Conservation (phyloP, 2,329 filamentous ascomycete genomes). For the Volutella citrinella region DNA sequence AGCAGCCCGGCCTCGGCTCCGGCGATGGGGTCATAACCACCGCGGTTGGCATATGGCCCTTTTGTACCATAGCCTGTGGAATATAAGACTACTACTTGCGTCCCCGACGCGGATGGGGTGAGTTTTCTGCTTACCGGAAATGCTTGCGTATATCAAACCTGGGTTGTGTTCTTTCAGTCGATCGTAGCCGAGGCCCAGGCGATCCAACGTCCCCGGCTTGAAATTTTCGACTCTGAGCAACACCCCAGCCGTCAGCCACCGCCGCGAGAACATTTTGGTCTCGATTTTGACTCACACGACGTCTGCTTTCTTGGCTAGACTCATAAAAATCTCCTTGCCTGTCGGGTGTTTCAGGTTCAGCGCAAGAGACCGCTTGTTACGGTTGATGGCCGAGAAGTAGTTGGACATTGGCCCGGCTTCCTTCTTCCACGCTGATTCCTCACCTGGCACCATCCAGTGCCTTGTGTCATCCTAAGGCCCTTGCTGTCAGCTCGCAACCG, state of each 20-base stretch:
- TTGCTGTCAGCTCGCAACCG: too few relatives aligned
- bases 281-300: conserved; percentile 28
- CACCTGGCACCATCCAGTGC: conserved; percentile 13
- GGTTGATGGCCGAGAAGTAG: conserved; percentile 42
- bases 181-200: conserved; percentile 39
- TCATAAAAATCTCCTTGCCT: conserved; percentile 29
- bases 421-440: conserved; percentile 24
- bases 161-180: conserved; percentile 33
- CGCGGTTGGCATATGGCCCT: conserved; percentile 39
- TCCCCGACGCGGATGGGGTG: background rate
- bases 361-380: conserved; percentile 41
- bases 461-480: conserved; percentile 21
- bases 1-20: conserved; percentile 41
- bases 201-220: conserved; percentile 38
- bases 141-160: conserved; percentile 38
- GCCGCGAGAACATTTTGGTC: too few relatives aligned
- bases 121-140: conserved; percentile 27
- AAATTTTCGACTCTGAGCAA: conserved; percentile 38
- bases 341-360: conserved; percentile 28
- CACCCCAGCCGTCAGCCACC: too few relatives aligned
- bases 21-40: conserved; percentile 44
- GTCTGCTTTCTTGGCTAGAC: conserved; percentile 34
- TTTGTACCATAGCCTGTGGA: conserved; percentile 25
- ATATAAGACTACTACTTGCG: too few relatives aligned
- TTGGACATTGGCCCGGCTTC: conserved; percentile 31